Evolutionary conservation across 257 asterid species (phyloP).

Genomic region (Capsicum chinense): DNA sequence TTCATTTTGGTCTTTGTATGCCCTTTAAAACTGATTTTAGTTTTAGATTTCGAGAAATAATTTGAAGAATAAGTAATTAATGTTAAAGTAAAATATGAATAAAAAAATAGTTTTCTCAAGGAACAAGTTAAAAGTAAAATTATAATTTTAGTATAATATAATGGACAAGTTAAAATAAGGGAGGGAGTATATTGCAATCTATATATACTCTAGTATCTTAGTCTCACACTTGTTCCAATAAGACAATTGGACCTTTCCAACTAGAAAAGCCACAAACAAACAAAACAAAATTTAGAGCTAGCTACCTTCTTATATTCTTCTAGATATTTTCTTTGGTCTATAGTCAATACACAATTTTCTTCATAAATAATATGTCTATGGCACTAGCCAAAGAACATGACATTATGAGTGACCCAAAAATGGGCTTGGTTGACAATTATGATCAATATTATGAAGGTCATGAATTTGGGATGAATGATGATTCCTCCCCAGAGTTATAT

Average conservation of each 20-base stretch:
- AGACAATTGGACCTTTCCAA: conserved; percentile 20
- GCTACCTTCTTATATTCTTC: not conserved
- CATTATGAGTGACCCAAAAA: conserved; percentile 50
- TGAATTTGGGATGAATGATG: conserved; percentile 44
- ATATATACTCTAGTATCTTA: conserved; percentile 22
- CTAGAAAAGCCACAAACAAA: conserved; percentile 4
- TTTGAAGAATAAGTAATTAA: too few species aligned
- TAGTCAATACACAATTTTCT: not conserved
- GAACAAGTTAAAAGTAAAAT: not conserved
- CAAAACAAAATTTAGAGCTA: conserved; percentile 6
- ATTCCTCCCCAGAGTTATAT: conserved; percentile 45
- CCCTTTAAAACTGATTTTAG: too few species aligned
- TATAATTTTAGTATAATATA: not conserved
- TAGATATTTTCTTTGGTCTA: not conserved
- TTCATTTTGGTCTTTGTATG: too few species aligned
- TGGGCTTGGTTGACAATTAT: conserved; percentile 47
- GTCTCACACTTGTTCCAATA: conserved; percentile 22
- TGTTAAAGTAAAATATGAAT: too few species aligned
- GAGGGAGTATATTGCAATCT: not conserved
- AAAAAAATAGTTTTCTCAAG: too few species aligned
- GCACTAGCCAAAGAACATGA: conserved; percentile 53
- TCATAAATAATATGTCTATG: conserved; percentile 41
- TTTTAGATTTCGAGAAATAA: too few species aligned
- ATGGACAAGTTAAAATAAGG: not conserved
- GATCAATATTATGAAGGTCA: conserved; percentile 54